These are phyloP conservation scores for Dactylorhiza incarnata DNA, from an alignment of 106 monocot genomes.

Conservation along the genomic window DNA sequence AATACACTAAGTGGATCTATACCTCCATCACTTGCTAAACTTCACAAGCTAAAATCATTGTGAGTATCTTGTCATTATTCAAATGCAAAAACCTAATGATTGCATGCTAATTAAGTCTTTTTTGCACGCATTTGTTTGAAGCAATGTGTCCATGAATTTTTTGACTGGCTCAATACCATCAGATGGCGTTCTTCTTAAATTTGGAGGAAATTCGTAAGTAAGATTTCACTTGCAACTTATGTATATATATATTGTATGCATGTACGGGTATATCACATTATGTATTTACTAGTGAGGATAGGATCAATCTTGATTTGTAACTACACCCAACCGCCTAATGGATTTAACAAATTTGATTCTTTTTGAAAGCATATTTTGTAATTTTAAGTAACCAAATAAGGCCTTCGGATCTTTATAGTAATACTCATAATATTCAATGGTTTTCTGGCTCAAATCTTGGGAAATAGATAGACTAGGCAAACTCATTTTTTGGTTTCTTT, in stretches of 20 bases:
- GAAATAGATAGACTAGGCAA: not conserved
- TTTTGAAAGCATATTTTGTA: no score
- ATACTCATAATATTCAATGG: not conserved
- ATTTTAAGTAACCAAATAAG: no score
- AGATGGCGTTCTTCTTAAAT: constrained; percentile 50
- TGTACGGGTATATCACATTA: not conserved
- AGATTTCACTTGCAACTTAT: constrained; percentile 1
- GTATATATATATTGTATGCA: not conserved
- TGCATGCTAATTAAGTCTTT: not conserved
- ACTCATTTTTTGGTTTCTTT: not conserved
- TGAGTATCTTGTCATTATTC: constrained; percentile 29
- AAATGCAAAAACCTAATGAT: not conserved
- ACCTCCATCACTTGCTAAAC: constrained; percentile 65
- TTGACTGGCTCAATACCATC: constrained; percentile 72
- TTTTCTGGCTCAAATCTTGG: not conserved
- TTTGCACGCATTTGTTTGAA: constrained; percentile 17
- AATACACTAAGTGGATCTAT: constrained; percentile 86
- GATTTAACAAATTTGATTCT: no score
- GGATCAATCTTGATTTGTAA: not conserved
- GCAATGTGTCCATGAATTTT: constrained; percentile 87
- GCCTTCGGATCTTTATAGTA: no score
- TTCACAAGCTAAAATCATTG: constrained; percentile 74
- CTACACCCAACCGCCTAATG: no score
- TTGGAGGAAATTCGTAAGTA: constrained; percentile 75
- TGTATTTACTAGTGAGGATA: not conserved